phyloP scores from a whole-genome alignment of 805 yeast genomes.

The Metschnikowia baotianmanensis region DNA sequence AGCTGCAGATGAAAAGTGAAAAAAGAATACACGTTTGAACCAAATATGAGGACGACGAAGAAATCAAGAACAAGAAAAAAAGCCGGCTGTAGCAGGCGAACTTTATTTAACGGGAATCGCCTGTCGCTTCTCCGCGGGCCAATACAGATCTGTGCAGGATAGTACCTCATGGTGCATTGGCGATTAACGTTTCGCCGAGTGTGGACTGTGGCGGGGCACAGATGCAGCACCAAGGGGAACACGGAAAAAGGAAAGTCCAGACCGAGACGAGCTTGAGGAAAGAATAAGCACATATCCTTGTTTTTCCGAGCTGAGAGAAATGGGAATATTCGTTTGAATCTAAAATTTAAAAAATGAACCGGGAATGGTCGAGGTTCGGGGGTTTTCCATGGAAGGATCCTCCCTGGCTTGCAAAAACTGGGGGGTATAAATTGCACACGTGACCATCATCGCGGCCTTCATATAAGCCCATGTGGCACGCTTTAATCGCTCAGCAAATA shows the following conservation, averaged over 20 bases:
- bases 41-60: not conserved
- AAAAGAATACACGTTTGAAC: no score
- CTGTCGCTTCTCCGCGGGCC: conserved; percentile 1
- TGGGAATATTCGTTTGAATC: not conserved
- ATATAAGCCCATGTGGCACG: not conserved
- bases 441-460: not conserved
- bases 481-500: not conserved
- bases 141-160: conserved; percentile 8
- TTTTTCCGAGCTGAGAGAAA: no score
- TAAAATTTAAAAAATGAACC: no score
- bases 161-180: conserved; percentile 4
- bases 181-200: conserved; percentile 6
- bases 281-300: not conserved
- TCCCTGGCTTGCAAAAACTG: no score
- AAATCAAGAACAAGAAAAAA: not conserved
- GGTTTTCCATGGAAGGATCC: not conserved
- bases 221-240: conserved; percentile 7
- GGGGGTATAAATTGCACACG: no score
- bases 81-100: not conserved
- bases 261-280: no score
- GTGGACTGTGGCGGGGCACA: conserved; percentile 10
- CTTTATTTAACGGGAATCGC: not conserved
- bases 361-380: not conserved
- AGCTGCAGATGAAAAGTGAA: no score
- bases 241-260: not conserved